Conservation (phyloP, 2,329 filamentous ascomycete species). For the Hypoxylon sp. region DNA sequence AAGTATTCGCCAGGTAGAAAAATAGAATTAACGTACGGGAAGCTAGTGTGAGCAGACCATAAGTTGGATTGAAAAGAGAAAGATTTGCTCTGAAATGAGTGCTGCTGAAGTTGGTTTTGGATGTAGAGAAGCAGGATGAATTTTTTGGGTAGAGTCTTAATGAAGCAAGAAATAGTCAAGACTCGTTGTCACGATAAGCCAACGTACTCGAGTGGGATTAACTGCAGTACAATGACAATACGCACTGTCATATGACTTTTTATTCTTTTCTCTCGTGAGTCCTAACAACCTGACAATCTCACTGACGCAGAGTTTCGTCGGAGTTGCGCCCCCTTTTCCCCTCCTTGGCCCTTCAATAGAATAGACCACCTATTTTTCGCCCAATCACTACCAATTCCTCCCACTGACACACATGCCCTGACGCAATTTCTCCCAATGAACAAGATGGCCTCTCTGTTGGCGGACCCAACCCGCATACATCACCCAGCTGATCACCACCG, state of each 20-base stretch:
- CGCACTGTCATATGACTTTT: slow-evolving; percentile 3
- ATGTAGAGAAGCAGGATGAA: not conserved
- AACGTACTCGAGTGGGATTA: not conserved
- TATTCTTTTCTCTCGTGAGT: not conserved
- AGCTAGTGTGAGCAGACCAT: not conserved
- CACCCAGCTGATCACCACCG: slow-evolving; percentile 51
- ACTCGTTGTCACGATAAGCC: not conserved
- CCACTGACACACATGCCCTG: slow-evolving; percentile 14
- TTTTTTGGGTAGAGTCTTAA: not conserved
- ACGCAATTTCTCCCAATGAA: slow-evolving; percentile 57
- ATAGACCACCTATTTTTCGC: not conserved
- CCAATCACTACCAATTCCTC: slow-evolving; percentile 10
- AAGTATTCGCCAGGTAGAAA: not conserved
- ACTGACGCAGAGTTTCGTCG: no score
- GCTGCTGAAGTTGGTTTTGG: not conserved
- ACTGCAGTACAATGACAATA: not conserved
- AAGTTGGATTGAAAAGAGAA: not conserved
- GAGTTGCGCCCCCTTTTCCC: no score
- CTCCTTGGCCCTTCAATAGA: not conserved
- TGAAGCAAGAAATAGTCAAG: not conserved
- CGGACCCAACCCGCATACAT: slow-evolving; percentile 57
- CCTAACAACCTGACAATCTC: not conserved
- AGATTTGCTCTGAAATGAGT: not conserved
- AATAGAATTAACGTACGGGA: not conserved
- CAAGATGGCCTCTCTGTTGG: slow-evolving; percentile 56